Evolutionary conservation across 139 green algal species (phyloP).

Genomic region (Eudorina sp.): DNA sequence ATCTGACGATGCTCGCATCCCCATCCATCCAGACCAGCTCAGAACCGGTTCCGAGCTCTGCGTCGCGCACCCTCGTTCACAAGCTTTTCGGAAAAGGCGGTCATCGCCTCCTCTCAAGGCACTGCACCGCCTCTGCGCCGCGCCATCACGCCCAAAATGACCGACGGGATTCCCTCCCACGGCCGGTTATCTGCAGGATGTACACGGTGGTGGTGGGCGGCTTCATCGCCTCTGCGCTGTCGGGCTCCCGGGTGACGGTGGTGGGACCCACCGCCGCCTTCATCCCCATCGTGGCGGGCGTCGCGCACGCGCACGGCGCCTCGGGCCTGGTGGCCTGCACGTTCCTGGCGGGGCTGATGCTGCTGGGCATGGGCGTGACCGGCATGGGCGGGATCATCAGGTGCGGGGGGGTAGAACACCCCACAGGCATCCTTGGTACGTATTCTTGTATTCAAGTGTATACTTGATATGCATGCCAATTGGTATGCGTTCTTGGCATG

Average conservation of each 20-base stretch:
- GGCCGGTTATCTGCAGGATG: not conserved
- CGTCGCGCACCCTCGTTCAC: no score
- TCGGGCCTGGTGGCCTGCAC: slow-evolving; percentile 43
- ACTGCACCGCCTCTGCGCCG: no score
- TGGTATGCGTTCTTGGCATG: no score
- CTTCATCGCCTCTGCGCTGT: slow-evolving; percentile 43
- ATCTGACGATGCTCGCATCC: no score
- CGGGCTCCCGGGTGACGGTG: slow-evolving; percentile 38
- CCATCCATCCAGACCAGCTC: no score
- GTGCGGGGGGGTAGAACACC: slow-evolving; percentile 8
- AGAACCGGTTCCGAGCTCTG: no score
- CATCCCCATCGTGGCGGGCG: slow-evolving; percentile 56
- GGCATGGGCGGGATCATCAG: slow-evolving; percentile 50
- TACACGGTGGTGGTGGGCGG: slow-evolving; percentile 52
- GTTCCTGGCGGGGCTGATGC: slow-evolving; percentile 44
- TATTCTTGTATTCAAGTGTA: no score
- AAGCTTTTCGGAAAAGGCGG: no score
- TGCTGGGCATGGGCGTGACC: slow-evolving; percentile 47
- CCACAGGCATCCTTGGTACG: no score
- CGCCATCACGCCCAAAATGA: no score
- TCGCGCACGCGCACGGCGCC: slow-evolving; percentile 46
- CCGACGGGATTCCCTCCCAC: not conserved
- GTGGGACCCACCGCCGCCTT: slow-evolving; percentile 57
- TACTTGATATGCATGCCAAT: no score
- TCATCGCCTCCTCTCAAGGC: no score